A percentile compares a stretch with the other conserved stretches of the same genome.
Evolutionary conservation across 2,329 filamentous ascomycete genomes (phyloP).

Genomic region (Ascocoryne sarcoides): DNA sequence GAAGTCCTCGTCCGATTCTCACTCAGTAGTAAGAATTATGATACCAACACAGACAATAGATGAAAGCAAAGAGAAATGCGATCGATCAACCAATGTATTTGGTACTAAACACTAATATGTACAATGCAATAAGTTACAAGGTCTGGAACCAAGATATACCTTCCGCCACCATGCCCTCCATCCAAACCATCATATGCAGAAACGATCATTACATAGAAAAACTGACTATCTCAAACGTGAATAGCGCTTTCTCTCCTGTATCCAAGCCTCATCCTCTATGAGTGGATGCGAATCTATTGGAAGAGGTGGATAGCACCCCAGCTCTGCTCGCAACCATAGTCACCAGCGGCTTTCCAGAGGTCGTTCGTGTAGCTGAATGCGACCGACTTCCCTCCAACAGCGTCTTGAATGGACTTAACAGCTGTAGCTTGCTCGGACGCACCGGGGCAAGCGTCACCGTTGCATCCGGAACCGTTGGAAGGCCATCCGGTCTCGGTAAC

Average conservation of each 20-base stretch:
- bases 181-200: slow-evolving; percentile 1
- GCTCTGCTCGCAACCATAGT: slow-evolving; percentile 66
- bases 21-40: too few relatives aligned
- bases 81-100: slow-evolving; percentile 3
- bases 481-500: slow-evolving; percentile 94
- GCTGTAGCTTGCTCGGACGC: slow-evolving; percentile 58
- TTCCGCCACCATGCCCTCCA: background rate
- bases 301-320: slow-evolving; percentile 49
- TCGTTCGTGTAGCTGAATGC: slow-evolving; percentile 81
- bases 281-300: slow-evolving; percentile 15
- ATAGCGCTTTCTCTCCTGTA: background rate
- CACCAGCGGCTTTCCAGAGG: slow-evolving; percentile 66
- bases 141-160: background rate
- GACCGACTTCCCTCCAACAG: slow-evolving; percentile 58
- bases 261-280: slow-evolving; percentile 1
- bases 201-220: background rate
- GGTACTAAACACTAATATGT: slow-evolving; percentile 16
- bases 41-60: too few relatives aligned
- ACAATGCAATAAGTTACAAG: slow-evolving; percentile 11
- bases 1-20: too few relatives aligned
- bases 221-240: background rate
- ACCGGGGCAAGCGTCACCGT: slow-evolving; percentile 66
- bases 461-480: slow-evolving; percentile 49
- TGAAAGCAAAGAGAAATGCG: too few relatives aligned
- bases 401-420: slow-evolving; percentile 59